Percentiles rank a stretch among this genome's conserved stretches.
phyloP scores from a whole-genome alignment of 2,329 filamentous ascomycete species.

The Diaporthe australafricana region DNA sequence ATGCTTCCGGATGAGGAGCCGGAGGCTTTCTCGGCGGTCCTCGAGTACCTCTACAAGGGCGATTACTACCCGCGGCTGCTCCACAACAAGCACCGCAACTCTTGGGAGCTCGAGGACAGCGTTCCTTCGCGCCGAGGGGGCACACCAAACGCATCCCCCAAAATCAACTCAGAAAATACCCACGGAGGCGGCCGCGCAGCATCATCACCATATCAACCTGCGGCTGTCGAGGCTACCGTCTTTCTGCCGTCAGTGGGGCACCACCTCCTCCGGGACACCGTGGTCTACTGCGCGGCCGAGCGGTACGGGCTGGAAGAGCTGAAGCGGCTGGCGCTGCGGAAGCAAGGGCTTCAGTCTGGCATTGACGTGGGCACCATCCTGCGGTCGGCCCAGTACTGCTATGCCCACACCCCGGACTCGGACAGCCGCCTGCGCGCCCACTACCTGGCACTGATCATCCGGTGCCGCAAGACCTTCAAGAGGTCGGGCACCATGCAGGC shows the following conservation, averaged over 20 bases:
- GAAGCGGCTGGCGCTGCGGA: constrained; percentile 90
- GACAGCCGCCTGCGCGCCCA: constrained; percentile 95
- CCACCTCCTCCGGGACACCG: constrained; percentile 89
- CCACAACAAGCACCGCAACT: constrained; percentile 86
- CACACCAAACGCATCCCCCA: constrained; percentile 63
- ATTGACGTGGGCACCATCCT: constrained; percentile 94
- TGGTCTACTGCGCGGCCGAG: constrained; percentile 93
- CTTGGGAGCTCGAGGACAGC: constrained; percentile 88
- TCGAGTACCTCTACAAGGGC: constrained; percentile 97
- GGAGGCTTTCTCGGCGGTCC: constrained; percentile 91
- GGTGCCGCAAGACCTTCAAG: constrained; percentile 97
- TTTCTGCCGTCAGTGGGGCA: constrained; percentile 80
- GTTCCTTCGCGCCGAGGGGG: constrained; percentile 50
- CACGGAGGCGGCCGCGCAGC: constrained; percentile 54
- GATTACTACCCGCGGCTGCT: constrained; percentile 93
- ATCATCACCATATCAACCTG: constrained; percentile 66
- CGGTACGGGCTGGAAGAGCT: constrained; percentile 92
- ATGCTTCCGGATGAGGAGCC: constrained; percentile 83
- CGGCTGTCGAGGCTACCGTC: constrained; percentile 79
- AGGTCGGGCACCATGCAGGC: constrained; percentile 98
- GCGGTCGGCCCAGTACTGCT: constrained; percentile 92
- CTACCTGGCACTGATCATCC: constrained; percentile 97
- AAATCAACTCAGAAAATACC: constrained; percentile 54
- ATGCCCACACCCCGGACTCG: constrained; percentile 92
- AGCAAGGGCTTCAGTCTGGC: constrained; percentile 93